Evolutionary conservation across 306 rosid genomes (phyloP), one percentile per base, ranked within the genome.

Genomic region (Fragaria nilgerrensis): DNA sequence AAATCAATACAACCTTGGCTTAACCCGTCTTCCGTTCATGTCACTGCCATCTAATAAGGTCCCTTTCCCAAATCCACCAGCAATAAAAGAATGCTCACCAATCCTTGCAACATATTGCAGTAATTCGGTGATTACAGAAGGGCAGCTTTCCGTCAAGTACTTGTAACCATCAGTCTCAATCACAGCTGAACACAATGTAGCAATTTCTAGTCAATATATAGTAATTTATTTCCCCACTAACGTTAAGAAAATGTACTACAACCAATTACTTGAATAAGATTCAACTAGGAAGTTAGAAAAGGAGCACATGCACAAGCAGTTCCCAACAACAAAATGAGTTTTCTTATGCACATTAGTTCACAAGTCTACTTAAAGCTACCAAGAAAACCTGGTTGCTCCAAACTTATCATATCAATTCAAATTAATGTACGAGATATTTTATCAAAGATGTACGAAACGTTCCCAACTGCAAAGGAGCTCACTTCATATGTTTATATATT

Each of bases 101-200:
- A 85, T 79, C 68, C 75, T 86, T n/a, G 93, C 90, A 17, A 83
- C 87, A 43, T 81, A 78, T 23, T 78, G 89, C 34, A 90, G 86
- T 27, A 89, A 83, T 72, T 88, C 95, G 7, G 90, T 81, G 27
- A 90, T 79, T 70, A 89, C 91, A 74, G 86, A 85, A 14, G 97
- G 93, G 72, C 98, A 93, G 76, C 98, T 91, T 88, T 89, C 91
- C 78, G 82, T 88, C 81, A 93, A 75, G 77, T 91, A 85, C 32
- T 87, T 87, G 32, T 87, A 93, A 23, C 97, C 98, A 43, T 93
- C 97, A 1, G 93, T 91, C 82, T 93, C 93, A 90, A 91, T 89
- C 89, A 91, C 98, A 80, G 98, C 98, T 93, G 92, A 81, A 83
- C 83, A 71, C 8, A 58, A 67, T 16, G n/a, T 43, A 62, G 2